Evolutionary conservation across 2,329 filamentous ascomycete genomes (phyloP).

Genomic region (Colletotrichum graminicola): DNA sequence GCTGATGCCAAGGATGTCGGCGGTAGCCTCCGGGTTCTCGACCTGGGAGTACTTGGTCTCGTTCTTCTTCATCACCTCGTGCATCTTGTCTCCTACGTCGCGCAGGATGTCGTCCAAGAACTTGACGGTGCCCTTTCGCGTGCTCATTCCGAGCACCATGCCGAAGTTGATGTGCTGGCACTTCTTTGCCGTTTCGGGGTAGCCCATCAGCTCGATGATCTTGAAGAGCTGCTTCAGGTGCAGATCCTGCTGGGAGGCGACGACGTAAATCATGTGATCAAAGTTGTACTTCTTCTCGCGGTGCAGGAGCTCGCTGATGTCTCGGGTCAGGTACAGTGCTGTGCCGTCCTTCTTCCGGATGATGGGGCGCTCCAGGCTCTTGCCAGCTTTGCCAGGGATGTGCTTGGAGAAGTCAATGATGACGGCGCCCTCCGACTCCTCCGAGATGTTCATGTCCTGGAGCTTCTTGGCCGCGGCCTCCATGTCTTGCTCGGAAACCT

Average conservation of each 20-base stretch:
- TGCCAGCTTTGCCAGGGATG: conserved; percentile 74
- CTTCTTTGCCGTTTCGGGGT: conserved; percentile 75
- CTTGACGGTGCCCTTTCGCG: conserved; percentile 79
- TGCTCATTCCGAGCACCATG: conserved; percentile 78
- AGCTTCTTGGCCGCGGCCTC: conserved; percentile 71
- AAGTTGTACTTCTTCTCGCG: conserved; percentile 64
- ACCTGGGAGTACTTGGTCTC: conserved; percentile 91
- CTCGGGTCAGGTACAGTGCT: conserved; percentile 81
- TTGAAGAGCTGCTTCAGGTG: conserved; percentile 83
- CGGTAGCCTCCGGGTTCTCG: conserved; percentile 81
- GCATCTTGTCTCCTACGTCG: conserved; percentile 94
- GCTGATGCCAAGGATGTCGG: conserved; percentile 91
- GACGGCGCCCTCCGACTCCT: conserved; percentile 78
- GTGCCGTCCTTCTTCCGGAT: conserved; percentile 81
- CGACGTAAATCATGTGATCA: conserved; percentile 85
- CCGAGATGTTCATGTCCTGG: conserved; percentile 72
- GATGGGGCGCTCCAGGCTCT: conserved; percentile 77
- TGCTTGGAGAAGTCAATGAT: conserved; percentile 80
- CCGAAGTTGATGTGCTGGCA: conserved; percentile 83
- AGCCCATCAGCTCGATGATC: conserved; percentile 78
- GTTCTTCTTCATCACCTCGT: conserved; percentile 95
- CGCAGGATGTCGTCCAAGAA: conserved; percentile 79
- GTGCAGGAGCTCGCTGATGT: conserved; percentile 80
- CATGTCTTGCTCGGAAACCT: conserved; percentile 77
- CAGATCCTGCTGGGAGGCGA: conserved; percentile 78